Base-by-base conservation (phyloP, 805 yeast genomes). In the Ogataea kodamae region DNA sequence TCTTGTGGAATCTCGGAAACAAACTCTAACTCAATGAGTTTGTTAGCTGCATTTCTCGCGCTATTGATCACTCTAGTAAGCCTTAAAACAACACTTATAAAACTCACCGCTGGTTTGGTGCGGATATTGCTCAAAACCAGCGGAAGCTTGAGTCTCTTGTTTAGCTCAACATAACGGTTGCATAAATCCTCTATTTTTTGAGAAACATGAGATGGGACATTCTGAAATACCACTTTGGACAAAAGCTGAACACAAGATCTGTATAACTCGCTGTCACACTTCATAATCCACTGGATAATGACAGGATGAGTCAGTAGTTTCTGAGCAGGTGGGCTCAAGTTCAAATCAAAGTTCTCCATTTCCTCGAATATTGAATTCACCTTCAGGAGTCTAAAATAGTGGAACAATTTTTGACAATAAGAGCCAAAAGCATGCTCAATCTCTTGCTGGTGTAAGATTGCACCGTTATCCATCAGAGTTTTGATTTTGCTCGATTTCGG, bases 211-310 rank as follows among this genome's bases (percentile, higher is more conserved):
- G 60, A 60, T 3, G 88, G 85, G 5, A 81, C 68, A n/a, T 59
- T 62, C 40, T 76, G 81, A 24, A 78, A 58, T 10, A 76, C 74
- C 37, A 82, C 59, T 17, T 78, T 80, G 4, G 80, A 70, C 42
- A 86, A 58, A 71, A 79, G 69, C 44, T 72, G 73, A 14, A 80
- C 64, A 52, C 71, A 59, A 3, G 65, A 50, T 25, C 62, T 63
- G 57, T 80, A 83, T 59, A 80, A 70, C n/a, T 72, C 62, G 39
- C 69, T 49, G 54, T 87, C 95, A 52, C 87, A 81, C 28, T 70
- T 61, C 19, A 67, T 48, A n/a, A 82, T 68, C 94, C 95, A 86
- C 10, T 68, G 68, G 5, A 65, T 48, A 9, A 77, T 48, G 5
- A 61, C 57, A 9, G 72, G 72, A 8, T 71, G 62, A 5, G 65